Evolutionary conservation across 768 basidiomycete genomes (phyloP), one percentile per base, ranked within the genome.

Genomic region (Chiua virens): DNA sequence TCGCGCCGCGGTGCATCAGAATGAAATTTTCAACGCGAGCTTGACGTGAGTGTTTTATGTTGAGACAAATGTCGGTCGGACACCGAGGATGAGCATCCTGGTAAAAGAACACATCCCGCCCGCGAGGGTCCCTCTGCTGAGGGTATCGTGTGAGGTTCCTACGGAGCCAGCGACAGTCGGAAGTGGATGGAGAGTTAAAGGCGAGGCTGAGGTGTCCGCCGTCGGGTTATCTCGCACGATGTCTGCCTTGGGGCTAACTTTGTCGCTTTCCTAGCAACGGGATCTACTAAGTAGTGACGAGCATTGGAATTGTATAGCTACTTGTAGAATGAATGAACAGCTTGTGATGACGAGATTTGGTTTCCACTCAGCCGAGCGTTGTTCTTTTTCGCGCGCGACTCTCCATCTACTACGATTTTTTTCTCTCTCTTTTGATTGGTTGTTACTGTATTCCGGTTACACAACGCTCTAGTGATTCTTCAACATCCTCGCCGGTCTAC

Each of bases 41-140:
- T 11, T 6, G 41, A 64, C 49, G 68, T 74, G 61, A 71, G 71
- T 72, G 53, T 32, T 61, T 30, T 11, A 30, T 30, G 30, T 30
- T 30, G 40, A 55, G 52, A 50, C 28, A 32, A 36, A 39, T 30
- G 55, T 45, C 57, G 59, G 50, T 61, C 52, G 56, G 51, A 68
- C 63, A 75, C 81, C 86, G 65, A 79, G 67, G 89, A 92, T 67
- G 88, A 91, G 71, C 79, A 85, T 74, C 85, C 89, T 92, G 89
- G 89, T 92, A 91, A 92, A 86, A 74, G 80, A 67, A 92, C 81
- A 72, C 82, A 87, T 75, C 89, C 84, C 82, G 75, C 64, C 71
- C 65, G 54, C 42, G 32, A 64, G 69, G 64, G 69, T 70, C 75
- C 72, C 71, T 62, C 62, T 3, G 23, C n/a, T 45, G 51, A 43